These are phyloP conservation scores for Coriaria nepalensis DNA, from an alignment of 306 rosid species.

Conservation along the genomic window DNA sequence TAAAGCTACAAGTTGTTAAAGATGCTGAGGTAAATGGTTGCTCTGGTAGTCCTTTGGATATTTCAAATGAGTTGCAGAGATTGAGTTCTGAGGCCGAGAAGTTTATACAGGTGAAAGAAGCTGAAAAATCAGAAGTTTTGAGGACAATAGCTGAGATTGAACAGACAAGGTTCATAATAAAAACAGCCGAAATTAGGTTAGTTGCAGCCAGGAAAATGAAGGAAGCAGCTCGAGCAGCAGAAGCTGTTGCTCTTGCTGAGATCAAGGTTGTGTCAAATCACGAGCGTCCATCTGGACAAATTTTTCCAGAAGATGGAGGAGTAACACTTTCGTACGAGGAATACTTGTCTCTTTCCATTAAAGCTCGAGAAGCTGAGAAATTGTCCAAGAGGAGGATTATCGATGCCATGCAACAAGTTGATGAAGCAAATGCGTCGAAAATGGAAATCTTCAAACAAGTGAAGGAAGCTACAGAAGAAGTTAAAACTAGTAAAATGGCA, in stretches of 20 bases:
- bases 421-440: slow-evolving; percentile 54
- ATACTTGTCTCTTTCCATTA: slow-evolving; percentile 41
- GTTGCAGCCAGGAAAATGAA: slow-evolving; percentile 88
- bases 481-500: slow-evolving; percentile 49
- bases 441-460: slow-evolving; percentile 49
- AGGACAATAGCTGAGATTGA: slow-evolving; percentile 67
- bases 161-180: slow-evolving; percentile 52
- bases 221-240: slow-evolving; percentile 89
- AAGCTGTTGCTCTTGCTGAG: slow-evolving; percentile 61
- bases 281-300: slow-evolving; percentile 25
- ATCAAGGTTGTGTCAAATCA: slow-evolving; percentile 49
- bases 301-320: slow-evolving; percentile 22
- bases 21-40: slow-evolving; percentile 36
- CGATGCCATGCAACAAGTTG: slow-evolving; percentile 62
- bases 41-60: slow-evolving; percentile 32
- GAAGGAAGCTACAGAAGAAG: slow-evolving; percentile 74
- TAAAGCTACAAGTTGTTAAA: slow-evolving; percentile 47
- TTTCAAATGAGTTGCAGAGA: slow-evolving; percentile 53
- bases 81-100: slow-evolving; percentile 58
- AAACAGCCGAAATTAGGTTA: slow-evolving; percentile 64
- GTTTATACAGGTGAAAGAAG: slow-evolving; percentile 65
- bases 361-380: slow-evolving; percentile 53
- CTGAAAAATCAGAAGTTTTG: slow-evolving; percentile 43
- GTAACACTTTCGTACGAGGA: slow-evolving; percentile 71
- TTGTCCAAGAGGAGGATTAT: slow-evolving; percentile 43